Base-by-base conservation (phyloP, 495 filamentous ascomycete genomes). In the Cudoniella acicularis region DNA sequence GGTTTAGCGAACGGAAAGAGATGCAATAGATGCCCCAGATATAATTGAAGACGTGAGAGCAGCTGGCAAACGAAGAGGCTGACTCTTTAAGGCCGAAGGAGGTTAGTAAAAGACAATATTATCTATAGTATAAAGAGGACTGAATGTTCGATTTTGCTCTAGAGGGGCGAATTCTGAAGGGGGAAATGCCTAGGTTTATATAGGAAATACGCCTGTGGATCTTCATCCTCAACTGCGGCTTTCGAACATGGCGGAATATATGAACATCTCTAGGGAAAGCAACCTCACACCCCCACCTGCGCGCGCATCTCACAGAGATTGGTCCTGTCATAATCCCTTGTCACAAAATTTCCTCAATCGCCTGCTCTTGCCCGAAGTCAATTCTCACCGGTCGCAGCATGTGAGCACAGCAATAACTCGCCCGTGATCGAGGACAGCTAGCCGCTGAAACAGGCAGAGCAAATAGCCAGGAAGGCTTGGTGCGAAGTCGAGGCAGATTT, bases 381-480 rank as follows among this genome's bases (percentile, higher is more conserved):
- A 48, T 48, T 48, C n/a, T 48, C 45, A 48, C 45, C 45, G 6
- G n/a, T 48, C n/a, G n/a, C 45, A n/a, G 45, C 45, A 48, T 48
- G 45, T 48, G 45, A 48, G 45, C 45, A 48, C 45, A n/a, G 45
- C 4, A 48, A 48, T 4, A 4, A 48, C 45, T 48, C 21, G 45
- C 45, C n/a, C 45, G 21, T 10, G 6, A n/a, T 23, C 21, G n/a
- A 48, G 21, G 6, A 4, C 13, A 36, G 30, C 13, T 36, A 36
- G 30, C 30, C 13, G 30, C 30, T 36, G 13, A n/a, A n/a, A n/a
- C n/a, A n/a, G n/a, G n/a, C n/a, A n/a, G n/a, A 36, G 30, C n/a
- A 48, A 48, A 48, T 48, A n/a, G 45, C 45, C n/a, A 48, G 45
- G 45, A 48, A 48, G n/a, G 21, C 45, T 18, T 18, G 45, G 45